Base-by-base conservation (phyloP, 1,139 yeast genomes). In the Blastobotrys apis region DNA sequence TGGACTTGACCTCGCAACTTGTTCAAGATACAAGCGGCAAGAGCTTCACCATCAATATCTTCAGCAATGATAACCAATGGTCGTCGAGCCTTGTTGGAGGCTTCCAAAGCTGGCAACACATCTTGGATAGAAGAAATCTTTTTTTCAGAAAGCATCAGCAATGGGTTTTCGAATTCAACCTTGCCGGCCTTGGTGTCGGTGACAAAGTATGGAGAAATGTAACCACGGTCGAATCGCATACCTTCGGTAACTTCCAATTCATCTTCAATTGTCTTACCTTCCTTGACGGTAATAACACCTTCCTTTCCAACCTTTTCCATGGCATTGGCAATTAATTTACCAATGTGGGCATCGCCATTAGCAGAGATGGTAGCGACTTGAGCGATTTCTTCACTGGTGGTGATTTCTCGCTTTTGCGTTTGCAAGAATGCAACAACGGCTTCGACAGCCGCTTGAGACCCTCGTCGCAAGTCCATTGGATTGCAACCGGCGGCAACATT, bases 271-370 rank as follows among this genome's bases (percentile, higher is more conserved):
- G 97, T 90, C 77, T 87, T 88, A 63, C 97, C 97, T 72, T 90
- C 97, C 75, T 85, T 82, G 64, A 92, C 95, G 59, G 98, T 92
- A 67, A 92, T 92, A 53, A 92, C 98, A 77, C 98, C 98, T 72
- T 92, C 98, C 73, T 92, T 94, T 63, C 98, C 98, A 52, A 92
- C 98, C 72, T 92, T 92, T 74, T 90, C 98, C 98, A 92, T 92
- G 60, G 98, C 98, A 49, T 84, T 81, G 49, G 98, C 97, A 65
- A 92, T 78, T 60, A 92, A 74, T 67, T 82, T 77, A 68, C 98
- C 98, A 61, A 92, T 90, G 75, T 92, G 97, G 42, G 76, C 64
- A 67, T 92, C 98, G 58, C 98, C 98, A 68, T 92, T 92, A 55
- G 98, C 98, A 48, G 97, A 88, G 63, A 92, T 92, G 53, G 98